Conservation (phyloP, 1,284 basidiomycete genomes). For the Leccinum subrobustum region DNA sequence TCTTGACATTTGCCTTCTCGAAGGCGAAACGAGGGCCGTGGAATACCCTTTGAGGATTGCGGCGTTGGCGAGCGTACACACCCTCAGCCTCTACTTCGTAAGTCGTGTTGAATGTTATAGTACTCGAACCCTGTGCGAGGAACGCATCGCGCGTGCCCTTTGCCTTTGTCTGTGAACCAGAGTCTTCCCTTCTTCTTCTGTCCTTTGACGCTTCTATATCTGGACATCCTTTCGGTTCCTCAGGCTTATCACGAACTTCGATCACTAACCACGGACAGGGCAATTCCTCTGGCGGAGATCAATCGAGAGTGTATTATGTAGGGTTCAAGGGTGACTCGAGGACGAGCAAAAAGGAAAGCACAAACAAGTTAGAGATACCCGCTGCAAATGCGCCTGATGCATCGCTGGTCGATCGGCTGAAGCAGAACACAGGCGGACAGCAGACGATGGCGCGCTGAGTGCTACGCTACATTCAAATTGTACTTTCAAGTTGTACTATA, state of each 20-base stretch:
- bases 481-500: neutral
- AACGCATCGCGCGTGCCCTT: conserved; percentile 16
- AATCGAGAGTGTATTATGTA: conserved; percentile 68
- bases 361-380: conserved; percentile 64
- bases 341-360: conserved; percentile 55
- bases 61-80: conserved; percentile 71
- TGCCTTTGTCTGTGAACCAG: neutral
- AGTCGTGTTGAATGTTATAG: conserved; percentile 27
- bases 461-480: neutral
- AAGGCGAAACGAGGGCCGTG: conserved; percentile 61
- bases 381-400: conserved; percentile 72
- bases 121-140: neutral
- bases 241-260: conserved; percentile 15
- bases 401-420: conserved; percentile 56
- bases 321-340: conserved; percentile 78
- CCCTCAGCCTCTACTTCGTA: conserved; percentile 77
- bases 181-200: conserved; percentile 1
- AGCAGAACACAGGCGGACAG: conserved; percentile 48
- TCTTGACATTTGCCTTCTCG: conserved; percentile 65
- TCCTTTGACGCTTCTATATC: conserved; percentile 26
- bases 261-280: conserved; percentile 41
- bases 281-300: conserved; percentile 62
- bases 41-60: conserved; percentile 79
- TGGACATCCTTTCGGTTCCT: conserved; percentile 7
- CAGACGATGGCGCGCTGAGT: conserved; percentile 30